phyloP scores from a whole-genome alignment of 1,284 basidiomycete genomes.

The Rhodofomes roseus region DNA sequence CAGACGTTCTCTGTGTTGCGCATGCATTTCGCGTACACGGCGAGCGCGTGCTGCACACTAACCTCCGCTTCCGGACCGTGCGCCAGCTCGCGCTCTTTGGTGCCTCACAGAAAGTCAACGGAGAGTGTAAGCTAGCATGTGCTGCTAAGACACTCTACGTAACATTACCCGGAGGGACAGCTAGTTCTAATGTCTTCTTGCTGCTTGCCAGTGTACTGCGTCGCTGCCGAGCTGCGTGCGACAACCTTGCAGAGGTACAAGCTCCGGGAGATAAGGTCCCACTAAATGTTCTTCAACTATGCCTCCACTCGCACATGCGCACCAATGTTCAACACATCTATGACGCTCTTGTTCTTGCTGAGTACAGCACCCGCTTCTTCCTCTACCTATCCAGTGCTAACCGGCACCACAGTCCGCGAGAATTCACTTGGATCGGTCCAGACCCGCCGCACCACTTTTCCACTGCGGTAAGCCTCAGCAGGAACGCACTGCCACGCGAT shows the following conservation, averaged over 20 bases:
- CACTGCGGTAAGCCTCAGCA: constrained; percentile 40
- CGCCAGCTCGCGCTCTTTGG: constrained; percentile 28
- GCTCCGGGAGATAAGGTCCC: constrained; percentile 8
- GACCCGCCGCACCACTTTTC: constrained; percentile 60
- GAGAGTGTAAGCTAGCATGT: constrained; percentile 15
- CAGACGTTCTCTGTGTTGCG: constrained; percentile 26
- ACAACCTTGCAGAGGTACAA: neutral
- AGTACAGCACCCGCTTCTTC: constrained; percentile 23
- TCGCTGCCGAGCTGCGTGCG: constrained; percentile 11
- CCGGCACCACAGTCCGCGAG: constrained; percentile 36
- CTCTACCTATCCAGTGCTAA: neutral
- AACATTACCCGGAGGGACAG: constrained; percentile 28
- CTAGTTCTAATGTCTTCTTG: constrained; percentile 29
- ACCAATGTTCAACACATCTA: constrained; percentile 34
- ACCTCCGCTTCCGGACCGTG: constrained; percentile 29
- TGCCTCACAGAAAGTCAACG: constrained; percentile 9
- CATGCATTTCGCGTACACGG: constrained; percentile 22
- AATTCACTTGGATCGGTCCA: constrained; percentile 53
- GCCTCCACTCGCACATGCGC: constrained; percentile 40
- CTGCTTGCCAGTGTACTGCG: constrained; percentile 23
- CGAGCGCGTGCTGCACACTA: constrained; percentile 25
- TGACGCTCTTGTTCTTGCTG: constrained; percentile 36
- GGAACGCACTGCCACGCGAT: constrained; percentile 3
- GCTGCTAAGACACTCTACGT: constrained; percentile 24
- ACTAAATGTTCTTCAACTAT: constrained; percentile 35